phyloP scores from a whole-genome alignment of 1,139 yeast species.

The Saccharomycopsis crataegensis region DNA sequence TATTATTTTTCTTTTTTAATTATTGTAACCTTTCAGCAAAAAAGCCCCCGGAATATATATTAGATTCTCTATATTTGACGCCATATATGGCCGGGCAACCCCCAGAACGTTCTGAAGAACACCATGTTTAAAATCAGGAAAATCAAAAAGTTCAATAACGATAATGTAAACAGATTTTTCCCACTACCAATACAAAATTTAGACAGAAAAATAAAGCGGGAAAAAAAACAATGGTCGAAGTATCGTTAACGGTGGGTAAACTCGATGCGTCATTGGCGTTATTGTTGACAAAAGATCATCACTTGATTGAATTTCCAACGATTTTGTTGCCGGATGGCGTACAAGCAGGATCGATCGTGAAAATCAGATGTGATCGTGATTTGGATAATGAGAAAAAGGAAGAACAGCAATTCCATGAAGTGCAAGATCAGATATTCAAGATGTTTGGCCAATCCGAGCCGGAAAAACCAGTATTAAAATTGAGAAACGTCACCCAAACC shows the following conservation, averaged over 20 bases:
- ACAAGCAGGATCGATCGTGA: conserved; percentile 88
- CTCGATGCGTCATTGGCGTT: conserved; percentile 92
- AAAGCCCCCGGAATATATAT: not conserved
- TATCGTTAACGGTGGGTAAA: conserved; percentile 90
- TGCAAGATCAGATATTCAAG: conserved; percentile 68
- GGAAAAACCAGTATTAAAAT: conserved; percentile 57
- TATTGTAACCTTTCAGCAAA: no score
- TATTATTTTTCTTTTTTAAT: no score
- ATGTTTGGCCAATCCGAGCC: conserved; percentile 76
- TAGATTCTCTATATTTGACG: not conserved
- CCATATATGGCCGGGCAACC: no score
- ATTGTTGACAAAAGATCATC: conserved; percentile 85
- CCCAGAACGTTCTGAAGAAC: not conserved
- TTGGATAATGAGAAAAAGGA: conserved; percentile 59
- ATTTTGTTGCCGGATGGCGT: conserved; percentile 85
- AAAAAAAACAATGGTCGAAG: conserved; percentile 55
- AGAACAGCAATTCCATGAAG: conserved; percentile 44
- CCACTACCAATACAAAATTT: not conserved
- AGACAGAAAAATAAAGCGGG: not conserved
- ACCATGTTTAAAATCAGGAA: not conserved
- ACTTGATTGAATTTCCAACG: conserved; percentile 92
- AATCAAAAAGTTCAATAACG: not conserved
- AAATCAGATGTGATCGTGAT: conserved; percentile 79
- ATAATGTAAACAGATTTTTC: not conserved
- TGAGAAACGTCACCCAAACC: conserved; percentile 85